These are phyloP conservation scores for Ceriops zippeliana DNA, from an alignment of 345 rosid genomes.

Conservation along the genomic window DNA sequence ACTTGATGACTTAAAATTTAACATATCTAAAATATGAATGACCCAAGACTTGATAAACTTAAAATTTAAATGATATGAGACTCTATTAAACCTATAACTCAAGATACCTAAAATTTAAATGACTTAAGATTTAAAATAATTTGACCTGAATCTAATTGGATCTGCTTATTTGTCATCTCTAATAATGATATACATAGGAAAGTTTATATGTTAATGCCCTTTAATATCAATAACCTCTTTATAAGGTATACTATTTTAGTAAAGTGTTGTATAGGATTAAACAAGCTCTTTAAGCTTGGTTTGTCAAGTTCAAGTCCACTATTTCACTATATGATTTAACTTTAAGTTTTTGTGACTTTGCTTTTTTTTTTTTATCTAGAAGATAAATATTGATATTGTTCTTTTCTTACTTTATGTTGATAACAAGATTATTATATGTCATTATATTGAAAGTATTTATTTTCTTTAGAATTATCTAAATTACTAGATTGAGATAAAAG, in stretches of 20 bases:
- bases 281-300: neutral
- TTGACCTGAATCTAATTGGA: too few species aligned
- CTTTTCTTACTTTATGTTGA: neutral
- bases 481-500: neutral
- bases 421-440: neutral
- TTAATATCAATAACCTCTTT: neutral
- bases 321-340: neutral
- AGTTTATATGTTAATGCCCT: neutral
- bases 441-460: neutral
- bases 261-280: neutral
- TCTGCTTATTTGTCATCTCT: too few species aligned
- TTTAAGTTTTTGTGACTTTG: accelerated
- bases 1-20: too few species aligned
- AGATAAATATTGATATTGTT: neutral
- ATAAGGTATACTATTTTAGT: neutral
- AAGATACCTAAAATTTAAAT: too few species aligned
- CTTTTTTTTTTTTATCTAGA: neutral
- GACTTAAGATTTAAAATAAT: too few species aligned
- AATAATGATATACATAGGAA: neutral
- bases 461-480: neutral
- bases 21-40: too few species aligned
- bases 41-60: too few species aligned
- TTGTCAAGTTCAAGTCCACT: neutral
- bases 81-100: too few species aligned
- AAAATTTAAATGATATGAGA: too few species aligned